Percentiles rank a stretch among this genome's conserved stretches.
phyloP scores from a whole-genome alignment of 2,329 filamentous ascomycete species.

The Colletotrichum orbiculare region DNA sequence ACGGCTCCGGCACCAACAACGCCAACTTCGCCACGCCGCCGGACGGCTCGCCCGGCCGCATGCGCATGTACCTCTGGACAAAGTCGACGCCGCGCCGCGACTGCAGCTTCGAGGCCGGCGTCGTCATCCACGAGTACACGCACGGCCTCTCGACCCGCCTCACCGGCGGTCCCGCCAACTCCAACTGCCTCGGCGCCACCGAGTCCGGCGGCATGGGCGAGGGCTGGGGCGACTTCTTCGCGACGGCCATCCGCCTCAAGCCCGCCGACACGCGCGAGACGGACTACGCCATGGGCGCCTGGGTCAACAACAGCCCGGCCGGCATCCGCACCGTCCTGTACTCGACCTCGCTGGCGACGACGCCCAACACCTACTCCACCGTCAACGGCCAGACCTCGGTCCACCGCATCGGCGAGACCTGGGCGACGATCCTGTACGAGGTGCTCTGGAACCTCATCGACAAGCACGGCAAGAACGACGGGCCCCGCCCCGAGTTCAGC shows the following conservation, averaged over 20 bases:
- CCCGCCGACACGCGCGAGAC: constrained; percentile 55
- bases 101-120: constrained; percentile 67
- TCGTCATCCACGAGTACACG: constrained; percentile 70
- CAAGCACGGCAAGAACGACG: constrained; percentile 62
- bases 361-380: constrained; percentile 61
- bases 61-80: constrained; percentile 68
- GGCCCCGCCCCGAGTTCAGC: constrained; percentile 52
- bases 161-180: constrained; percentile 67
- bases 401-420: constrained; percentile 63
- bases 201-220: constrained; percentile 69
- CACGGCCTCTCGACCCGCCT: constrained; percentile 68
- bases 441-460: constrained; percentile 69
- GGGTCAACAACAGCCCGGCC: constrained; percentile 54
- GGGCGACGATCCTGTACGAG: constrained; percentile 65
- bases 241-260: constrained; percentile 61
- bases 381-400: constrained; percentile 52
- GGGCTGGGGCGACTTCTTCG: constrained; percentile 68
- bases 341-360: constrained; percentile 60
- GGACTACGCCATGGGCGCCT: constrained; percentile 62
- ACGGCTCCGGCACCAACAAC: constrained; percentile 61
- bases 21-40: constrained; percentile 62
- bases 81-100: constrained; percentile 60
- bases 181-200: constrained; percentile 55
- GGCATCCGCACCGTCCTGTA: constrained; percentile 64
- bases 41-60: constrained; percentile 58